A percentile compares a stretch with the other conserved stretches of the same genome.
Evolutionary conservation across 345 rosid genomes (phyloP).

Genomic region (Brassica incana): DNA sequence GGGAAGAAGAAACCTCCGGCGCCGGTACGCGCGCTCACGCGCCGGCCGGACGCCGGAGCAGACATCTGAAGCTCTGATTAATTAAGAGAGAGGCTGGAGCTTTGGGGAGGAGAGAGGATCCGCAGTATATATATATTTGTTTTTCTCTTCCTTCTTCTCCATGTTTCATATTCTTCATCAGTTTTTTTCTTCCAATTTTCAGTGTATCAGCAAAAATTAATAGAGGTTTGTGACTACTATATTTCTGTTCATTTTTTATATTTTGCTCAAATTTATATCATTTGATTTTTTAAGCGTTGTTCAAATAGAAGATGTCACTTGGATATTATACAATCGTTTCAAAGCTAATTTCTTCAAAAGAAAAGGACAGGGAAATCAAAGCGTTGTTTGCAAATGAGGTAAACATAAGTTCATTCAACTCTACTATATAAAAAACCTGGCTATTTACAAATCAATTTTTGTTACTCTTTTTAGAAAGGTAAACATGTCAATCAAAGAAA

Average conservation of each 20-base stretch:
- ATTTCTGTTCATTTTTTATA: background rate
- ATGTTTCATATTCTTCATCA: background rate
- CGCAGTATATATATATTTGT: too few species aligned
- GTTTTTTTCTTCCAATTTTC: background rate
- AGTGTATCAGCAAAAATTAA: background rate
- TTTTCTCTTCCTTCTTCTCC: background rate
- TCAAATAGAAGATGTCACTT: background rate
- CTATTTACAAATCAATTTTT: background rate
- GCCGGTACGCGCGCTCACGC: too few species aligned
- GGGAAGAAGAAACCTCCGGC: too few species aligned
- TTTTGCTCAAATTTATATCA: background rate
- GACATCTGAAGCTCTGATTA: too few species aligned
- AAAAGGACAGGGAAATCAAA: background rate
- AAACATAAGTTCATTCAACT: background rate
- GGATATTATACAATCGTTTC: too few species aligned
- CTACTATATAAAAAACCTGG: background rate
- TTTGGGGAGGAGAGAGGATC: too few species aligned
- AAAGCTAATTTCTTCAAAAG: background rate
- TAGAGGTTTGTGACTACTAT: background rate
- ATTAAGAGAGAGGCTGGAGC: too few species aligned
- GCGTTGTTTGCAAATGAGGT: background rate
- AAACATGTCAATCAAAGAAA: background rate
- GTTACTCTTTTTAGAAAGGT: background rate
- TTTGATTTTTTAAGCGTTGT: background rate
- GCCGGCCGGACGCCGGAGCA: too few species aligned